Conservation (phyloP, 2,329 filamentous ascomycete genomes). For the Pseudopyrenochaeta lycopersici region DNA sequence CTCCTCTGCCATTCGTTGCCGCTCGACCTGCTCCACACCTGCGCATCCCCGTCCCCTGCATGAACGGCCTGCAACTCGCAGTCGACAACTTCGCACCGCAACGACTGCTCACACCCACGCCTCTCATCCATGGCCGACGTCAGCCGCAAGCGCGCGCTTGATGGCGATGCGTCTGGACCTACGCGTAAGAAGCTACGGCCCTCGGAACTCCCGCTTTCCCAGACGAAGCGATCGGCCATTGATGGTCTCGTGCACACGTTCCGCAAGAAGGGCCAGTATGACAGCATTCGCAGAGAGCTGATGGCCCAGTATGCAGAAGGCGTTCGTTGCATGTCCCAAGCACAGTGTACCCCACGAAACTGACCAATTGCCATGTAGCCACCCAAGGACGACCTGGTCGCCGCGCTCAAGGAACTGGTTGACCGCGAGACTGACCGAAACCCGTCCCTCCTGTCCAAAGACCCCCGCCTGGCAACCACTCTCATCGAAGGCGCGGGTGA, state of each 20-base stretch:
- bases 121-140: slow-evolving; percentile 42
- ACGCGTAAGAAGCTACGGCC: slow-evolving; percentile 72
- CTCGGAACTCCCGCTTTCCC: slow-evolving; percentile 77
- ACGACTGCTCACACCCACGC: slow-evolving; percentile 6
- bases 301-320: slow-evolving; percentile 78
- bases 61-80: slow-evolving; percentile 2
- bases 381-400: slow-evolving; percentile 72
- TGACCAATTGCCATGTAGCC: slow-evolving; percentile 58
- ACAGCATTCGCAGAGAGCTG: slow-evolving; percentile 77
- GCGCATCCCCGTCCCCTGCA: slow-evolving; percentile 8
- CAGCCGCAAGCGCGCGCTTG: slow-evolving; percentile 40
- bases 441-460: slow-evolving; percentile 74
- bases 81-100: slow-evolving; percentile 4
- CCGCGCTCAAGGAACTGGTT: slow-evolving; percentile 73
- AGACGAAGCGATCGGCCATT: slow-evolving; percentile 76
- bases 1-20: neutral
- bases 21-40: neutral
- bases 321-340: slow-evolving; percentile 59
- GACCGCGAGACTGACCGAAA: slow-evolving; percentile 80
- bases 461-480: slow-evolving; percentile 76
- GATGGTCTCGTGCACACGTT: slow-evolving; percentile 80
- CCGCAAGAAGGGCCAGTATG: slow-evolving; percentile 87
- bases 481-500: slow-evolving; percentile 82
- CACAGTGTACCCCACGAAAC: neutral
- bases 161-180: slow-evolving; percentile 38